These are phyloP conservation scores for Massariosphaeria phaeospora DNA, from an alignment of 495 filamentous ascomycete genomes.

Conservation along the genomic window DNA sequence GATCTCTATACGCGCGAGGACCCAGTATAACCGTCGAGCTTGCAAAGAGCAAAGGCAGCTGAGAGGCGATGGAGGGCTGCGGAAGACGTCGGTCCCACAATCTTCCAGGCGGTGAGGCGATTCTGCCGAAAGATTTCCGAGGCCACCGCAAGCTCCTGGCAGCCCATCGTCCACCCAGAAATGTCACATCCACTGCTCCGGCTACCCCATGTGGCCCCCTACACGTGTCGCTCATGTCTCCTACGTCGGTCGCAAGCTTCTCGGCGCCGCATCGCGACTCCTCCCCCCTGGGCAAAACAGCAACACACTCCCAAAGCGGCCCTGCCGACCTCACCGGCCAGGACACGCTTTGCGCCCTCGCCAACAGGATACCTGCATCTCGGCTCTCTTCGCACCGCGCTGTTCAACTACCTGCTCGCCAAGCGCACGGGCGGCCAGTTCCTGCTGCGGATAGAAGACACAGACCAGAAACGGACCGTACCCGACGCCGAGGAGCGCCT, in stretches of 20 bases:
- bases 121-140: too few species aligned
- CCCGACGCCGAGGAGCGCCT: constrained; percentile 70
- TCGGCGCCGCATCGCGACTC: background rate
- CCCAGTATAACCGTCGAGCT: too few species aligned
- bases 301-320: background rate
- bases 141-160: too few species aligned
- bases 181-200: constrained; percentile 15
- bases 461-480: constrained; percentile 83
- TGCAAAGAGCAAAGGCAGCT: too few species aligned
- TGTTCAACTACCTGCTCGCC: constrained; percentile 88
- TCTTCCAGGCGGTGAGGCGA: too few species aligned
- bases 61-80: too few species aligned
- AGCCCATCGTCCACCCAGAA: too few species aligned
- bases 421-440: constrained; percentile 90
- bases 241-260: constrained; percentile 7
- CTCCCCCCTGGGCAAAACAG: background rate
- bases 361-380: constrained; percentile 92
- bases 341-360: constrained; percentile 92
- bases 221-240: constrained; percentile 26
- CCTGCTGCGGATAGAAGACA: constrained; percentile 87
- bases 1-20: too few species aligned
- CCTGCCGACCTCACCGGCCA: constrained; percentile 56
- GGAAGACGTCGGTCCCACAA: too few species aligned
- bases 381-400: constrained; percentile 81
- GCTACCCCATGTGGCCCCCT: constrained; percentile 1